These are phyloP conservation scores for Ustilago sp. DNA, from an alignment of 1,284 basidiomycete genomes.

Conservation along the genomic window DNA sequence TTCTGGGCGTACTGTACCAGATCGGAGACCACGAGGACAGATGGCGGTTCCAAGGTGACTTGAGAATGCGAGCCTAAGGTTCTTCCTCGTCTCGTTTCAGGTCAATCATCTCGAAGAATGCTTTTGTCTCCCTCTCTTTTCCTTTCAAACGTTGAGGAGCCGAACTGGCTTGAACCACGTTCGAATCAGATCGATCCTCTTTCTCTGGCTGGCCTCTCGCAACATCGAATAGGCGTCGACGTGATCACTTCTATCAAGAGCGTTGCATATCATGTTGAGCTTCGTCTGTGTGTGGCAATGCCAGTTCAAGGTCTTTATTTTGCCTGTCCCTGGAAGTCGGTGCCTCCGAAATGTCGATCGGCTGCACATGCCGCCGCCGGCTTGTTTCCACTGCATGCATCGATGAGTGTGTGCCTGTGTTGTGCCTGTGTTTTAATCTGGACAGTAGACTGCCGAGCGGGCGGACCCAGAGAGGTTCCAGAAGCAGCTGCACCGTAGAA, in stretches of 20 bases:
- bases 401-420: conserved; percentile 14
- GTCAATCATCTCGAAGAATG: background rate
- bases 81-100: background rate
- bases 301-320: background rate
- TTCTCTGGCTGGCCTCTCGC: too few relatives aligned
- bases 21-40: background rate
- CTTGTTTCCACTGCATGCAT: conserved; percentile 13
- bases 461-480: background rate
- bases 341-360: background rate
- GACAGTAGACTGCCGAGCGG: background rate
- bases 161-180: background rate
- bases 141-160: background rate
- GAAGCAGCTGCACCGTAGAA: conserved; percentile 26
- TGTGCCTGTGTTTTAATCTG: background rate
- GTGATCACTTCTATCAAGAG: too few relatives aligned
- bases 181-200: background rate
- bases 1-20: background rate
- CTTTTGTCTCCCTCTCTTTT: background rate
- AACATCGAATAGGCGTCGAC: too few relatives aligned
- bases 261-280: background rate
- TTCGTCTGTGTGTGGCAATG: background rate
- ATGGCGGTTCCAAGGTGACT: background rate
- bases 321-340: background rate
- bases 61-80: background rate
- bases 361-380: conserved; percentile 1